A percentile compares a stretch with the other conserved stretches of the same genome.
These are phyloP conservation scores for Neofusicoccum sp. DNA, from an alignment of 2,329 filamentous ascomycete genomes.

Conservation along the genomic window DNA sequence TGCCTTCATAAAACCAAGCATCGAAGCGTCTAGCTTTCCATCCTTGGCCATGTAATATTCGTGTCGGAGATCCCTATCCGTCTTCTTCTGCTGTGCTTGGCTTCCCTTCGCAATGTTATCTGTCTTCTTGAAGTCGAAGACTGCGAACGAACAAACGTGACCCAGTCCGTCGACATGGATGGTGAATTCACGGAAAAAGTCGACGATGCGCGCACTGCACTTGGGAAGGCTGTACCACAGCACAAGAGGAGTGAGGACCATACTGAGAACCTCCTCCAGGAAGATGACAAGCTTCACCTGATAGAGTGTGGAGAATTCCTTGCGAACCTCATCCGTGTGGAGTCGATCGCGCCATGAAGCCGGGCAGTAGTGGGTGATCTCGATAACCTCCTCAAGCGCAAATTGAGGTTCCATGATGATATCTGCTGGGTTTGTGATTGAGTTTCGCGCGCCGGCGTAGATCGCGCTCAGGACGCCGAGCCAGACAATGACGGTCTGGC, in stretches of 20 bases:
- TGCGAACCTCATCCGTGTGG: constrained; percentile 92
- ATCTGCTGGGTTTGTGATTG: constrained; percentile 80
- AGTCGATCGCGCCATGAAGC: constrained; percentile 84
- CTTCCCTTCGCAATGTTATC: constrained; percentile 53
- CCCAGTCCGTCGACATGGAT: constrained; percentile 95
- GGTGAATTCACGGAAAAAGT: constrained; percentile 98
- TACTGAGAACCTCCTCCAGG: constrained; percentile 86
- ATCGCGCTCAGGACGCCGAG: constrained; percentile 79
- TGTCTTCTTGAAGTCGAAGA: constrained; percentile 93
- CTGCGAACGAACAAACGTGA: constrained; percentile 95
- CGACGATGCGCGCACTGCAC: constrained; percentile 89
- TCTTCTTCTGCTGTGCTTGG: constrained; percentile 59
- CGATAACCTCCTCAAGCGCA: constrained; percentile 83
- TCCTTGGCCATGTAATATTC: constrained; percentile 96
- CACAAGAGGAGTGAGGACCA: constrained; percentile 88
- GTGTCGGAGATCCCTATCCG: constrained; percentile 64
- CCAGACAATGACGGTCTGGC: constrained; percentile 89
- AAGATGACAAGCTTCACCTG: constrained; percentile 93
- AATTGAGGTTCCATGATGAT: constrained; percentile 90
- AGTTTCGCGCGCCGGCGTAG: constrained; percentile 80
- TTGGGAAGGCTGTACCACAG: constrained; percentile 83
- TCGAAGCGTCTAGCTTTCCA: constrained; percentile 97
- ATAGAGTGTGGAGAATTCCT: constrained; percentile 87
- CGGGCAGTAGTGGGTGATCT: constrained; percentile 91
- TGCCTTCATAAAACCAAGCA: constrained; percentile 92